Base-by-base conservation (phyloP, 2,329 filamentous ascomycete genomes). In the Fonsecaea pedrosoi region DNA sequence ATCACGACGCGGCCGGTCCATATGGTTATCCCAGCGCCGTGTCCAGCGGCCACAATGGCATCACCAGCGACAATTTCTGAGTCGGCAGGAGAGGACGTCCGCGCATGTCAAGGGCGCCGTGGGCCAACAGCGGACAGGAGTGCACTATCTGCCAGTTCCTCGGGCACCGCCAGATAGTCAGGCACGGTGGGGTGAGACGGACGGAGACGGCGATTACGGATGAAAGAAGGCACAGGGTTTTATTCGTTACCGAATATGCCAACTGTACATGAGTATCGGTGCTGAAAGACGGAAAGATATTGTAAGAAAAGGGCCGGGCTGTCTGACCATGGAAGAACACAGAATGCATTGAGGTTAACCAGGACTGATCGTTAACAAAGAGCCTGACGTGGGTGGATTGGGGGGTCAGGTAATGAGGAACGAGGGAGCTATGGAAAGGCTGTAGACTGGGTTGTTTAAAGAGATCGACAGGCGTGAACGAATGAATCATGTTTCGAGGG, bases 11-110 rank as follows among this genome's bases (percentile, higher is more conserved):
- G 61, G 71, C 78, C 50, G 72, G 70, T 50, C 76, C 78, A 56
- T 82, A 82, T 71, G 81, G 79, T 56, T 83, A 83, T 69, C 77
- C 80, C 42, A 73, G 80, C 38, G 81, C 82, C 78, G 81, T 81
- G 68, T 78, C 77, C 69, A 76, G 81, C 66, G 73, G 78, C 60
- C 82, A 83, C 75, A 83, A 83, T 70, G 81, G 81, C 64, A 79
- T 81, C 50, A 62, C 68, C 53, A 78, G 78, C 68, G 78, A 77
- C 60, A 81, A 82, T 61, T 77, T 79, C 60, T 82, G 82, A 73
- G 80, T 13, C 42, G 45, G 78, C 64, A 25, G 56, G 56, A 18
- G 57, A 59, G 50, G 53, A 30, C 32, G 60, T 38, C 40, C 53
- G 54, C 50, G 48, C 54, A 56, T 35, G 54, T 62, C 40, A 69